Evolutionary conservation across 306 rosid genomes (phyloP), one percentile per base, ranked within the genome.

Genomic region (Prunus dulcis): DNA sequence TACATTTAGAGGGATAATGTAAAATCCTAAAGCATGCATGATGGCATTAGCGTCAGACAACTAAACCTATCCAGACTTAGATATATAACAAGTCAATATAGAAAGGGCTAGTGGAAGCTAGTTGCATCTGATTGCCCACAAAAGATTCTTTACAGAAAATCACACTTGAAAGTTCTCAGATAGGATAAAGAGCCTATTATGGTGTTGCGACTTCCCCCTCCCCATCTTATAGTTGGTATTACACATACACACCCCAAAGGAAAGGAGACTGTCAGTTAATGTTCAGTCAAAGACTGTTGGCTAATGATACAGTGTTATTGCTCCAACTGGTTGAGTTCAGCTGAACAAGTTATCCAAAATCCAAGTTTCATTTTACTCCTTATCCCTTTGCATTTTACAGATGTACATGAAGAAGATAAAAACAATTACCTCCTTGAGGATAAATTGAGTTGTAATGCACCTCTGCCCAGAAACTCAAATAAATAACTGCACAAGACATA

Each of bases 391-490:
- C 17, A 50, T 23, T n/a, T 20, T 4, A 32, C 20, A 63, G 8
- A 58, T 6, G 38, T 28, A 30, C 58, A 79, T 70, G 58, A 45
- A 55, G 27, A 58, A n/a, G 25, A 79, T 76, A 61, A 67, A 25
- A 79, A 43, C 41, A 73, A 28, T 51, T 90, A 94, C 97, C 97
- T 89, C 91, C 93, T 84, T 81, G 92, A 79, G 95, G 91, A 80
- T 86, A 84, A 75, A 92, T 89, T 68, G 98, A 93, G 86, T 91
- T 93, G 91, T 93, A 93, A 84, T 93, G 98, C 81, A 93, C 97
- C 80, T 93, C 97, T 30, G 98, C 98, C 98, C 97, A 94, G 87
- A 94, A 91, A 78, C 98, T 92, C 82, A 94, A 80, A 82, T 81
- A 86, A 83, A 94, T 87, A 74, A 82, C 97, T 93, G 94, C 91